A percentile compares a stretch with the other conserved stretches of the same genome.
phyloP scores from a whole-genome alignment of 1,139 yeast species.

The Yamadazyma membranifaciens region DNA sequence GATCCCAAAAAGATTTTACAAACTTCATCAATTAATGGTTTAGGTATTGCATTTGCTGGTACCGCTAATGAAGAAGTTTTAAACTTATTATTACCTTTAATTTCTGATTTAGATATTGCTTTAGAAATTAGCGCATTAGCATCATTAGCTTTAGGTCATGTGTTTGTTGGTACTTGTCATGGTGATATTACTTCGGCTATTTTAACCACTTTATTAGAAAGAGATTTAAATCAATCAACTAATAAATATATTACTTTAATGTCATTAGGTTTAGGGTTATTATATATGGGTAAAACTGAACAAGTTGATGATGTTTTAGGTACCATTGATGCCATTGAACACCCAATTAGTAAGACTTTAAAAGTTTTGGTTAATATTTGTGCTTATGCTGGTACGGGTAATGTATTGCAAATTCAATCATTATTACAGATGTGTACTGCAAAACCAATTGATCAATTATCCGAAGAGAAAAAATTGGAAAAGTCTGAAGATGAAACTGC shows the following conservation, averaged over 20 bases:
- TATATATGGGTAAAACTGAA: constrained; percentile 93
- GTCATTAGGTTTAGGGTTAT: constrained; percentile 88
- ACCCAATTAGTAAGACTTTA: constrained; percentile 86
- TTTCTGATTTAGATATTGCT: constrained; percentile 72
- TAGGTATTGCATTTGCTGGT: constrained; percentile 95
- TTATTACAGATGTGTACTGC: constrained; percentile 85
- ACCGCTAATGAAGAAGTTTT: constrained; percentile 83
- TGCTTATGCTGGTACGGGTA: constrained; percentile 98
- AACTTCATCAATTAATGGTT: constrained; percentile 82
- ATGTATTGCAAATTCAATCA: constrained; percentile 91
- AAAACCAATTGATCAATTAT: constrained; percentile 37
- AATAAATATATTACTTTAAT: constrained; percentile 87
- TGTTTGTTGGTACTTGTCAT: constrained; percentile 93
- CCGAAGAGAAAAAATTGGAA: constrained; percentile 35
- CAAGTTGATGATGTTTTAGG: constrained; percentile 94
- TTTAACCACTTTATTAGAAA: constrained; percentile 84
- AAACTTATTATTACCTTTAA: constrained; percentile 77
- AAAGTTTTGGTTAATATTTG: constrained; percentile 90
- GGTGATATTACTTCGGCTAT: constrained; percentile 92
- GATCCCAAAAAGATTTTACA: constrained; percentile 55
- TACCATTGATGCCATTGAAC: constrained; percentile 92
- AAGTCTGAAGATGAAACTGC: constrained; percentile 34
- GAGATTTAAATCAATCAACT: constrained; percentile 72
- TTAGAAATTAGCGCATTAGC: constrained; percentile 84
- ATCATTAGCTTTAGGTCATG: constrained; percentile 89